Percentiles rank a stretch among this genome's conserved stretches.
Conservation (phyloP, 352 stramenopile genomes). For the Phytopythium litorale region DNA sequence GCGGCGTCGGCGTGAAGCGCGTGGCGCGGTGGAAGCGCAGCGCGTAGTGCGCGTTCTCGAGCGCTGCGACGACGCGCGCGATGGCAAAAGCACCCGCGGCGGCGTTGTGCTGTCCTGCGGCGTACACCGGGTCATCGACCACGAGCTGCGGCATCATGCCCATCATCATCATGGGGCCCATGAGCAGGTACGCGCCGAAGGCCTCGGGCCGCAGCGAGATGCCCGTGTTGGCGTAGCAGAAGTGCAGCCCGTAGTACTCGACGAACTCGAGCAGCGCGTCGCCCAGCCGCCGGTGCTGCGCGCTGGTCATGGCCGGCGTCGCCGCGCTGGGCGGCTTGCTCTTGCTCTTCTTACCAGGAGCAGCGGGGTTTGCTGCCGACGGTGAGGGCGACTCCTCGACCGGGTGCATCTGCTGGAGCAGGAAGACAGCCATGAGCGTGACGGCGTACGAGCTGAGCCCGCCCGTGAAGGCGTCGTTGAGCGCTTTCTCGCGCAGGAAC, state of each 20-base stretch:
- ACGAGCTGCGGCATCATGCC: slow-evolving; percentile 74
- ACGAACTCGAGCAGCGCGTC: slow-evolving; percentile 85
- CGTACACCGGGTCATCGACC: slow-evolving; percentile 79
- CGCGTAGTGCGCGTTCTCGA: slow-evolving; percentile 82
- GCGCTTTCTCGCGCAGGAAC: slow-evolving; percentile 79
- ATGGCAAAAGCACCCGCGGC: slow-evolving; percentile 74
- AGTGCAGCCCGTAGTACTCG: slow-evolving; percentile 86
- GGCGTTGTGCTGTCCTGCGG: slow-evolving; percentile 73
- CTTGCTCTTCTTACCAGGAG: slow-evolving; percentile 2
- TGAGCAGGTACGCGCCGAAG: slow-evolving; percentile 76
- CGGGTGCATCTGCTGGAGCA: slow-evolving; percentile 48
- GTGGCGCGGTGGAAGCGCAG: slow-evolving; percentile 68
- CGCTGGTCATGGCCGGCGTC: slow-evolving; percentile 10
- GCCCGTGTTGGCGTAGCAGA: slow-evolving; percentile 72
- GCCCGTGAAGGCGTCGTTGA: slow-evolving; percentile 89
- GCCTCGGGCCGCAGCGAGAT: slow-evolving; percentile 78
- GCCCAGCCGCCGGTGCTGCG: slow-evolving; percentile 33
- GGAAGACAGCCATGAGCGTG: slow-evolving; percentile 76
- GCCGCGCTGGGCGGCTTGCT: slow-evolving; percentile 5
- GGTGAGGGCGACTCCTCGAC: slow-evolving; percentile 9
- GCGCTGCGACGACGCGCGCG: slow-evolving; percentile 67
- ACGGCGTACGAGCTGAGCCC: slow-evolving; percentile 88
- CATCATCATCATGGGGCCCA: slow-evolving; percentile 22
- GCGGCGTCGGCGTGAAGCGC: slow-evolving; percentile 74
- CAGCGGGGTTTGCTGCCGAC: background rate